Conservation (phyloP, 768 basidiomycete genomes). For the Trichaptum fuscoviolaceum region DNA sequence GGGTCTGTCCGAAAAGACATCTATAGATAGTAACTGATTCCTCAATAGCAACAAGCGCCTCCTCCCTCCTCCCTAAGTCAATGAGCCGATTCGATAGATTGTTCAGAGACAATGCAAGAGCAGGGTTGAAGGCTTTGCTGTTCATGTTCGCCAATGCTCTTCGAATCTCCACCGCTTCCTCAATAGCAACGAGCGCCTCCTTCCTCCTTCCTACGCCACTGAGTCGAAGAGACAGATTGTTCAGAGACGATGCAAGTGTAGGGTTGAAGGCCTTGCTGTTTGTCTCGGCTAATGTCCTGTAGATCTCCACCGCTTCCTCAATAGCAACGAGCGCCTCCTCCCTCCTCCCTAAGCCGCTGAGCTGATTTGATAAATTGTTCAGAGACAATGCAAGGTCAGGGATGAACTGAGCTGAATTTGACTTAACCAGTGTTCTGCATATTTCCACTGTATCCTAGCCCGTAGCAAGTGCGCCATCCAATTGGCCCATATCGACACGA, state of each 20-base stretch:
- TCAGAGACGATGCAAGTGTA: background rate
- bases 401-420: background rate
- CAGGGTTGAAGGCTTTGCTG: conserved; percentile 1
- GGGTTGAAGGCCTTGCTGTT: background rate
- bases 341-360: conserved; percentile 6
- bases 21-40: conserved; percentile 6
- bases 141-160: background rate
- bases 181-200: background rate
- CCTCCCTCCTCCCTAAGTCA: conserved; percentile 7
- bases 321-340: conserved; percentile 9
- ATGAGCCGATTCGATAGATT: conserved; percentile 9
- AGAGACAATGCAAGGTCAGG: conserved; percentile 8
- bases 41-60: conserved; percentile 7
- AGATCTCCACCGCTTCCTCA: conserved; percentile 8
- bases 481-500: conserved; percentile 4
- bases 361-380: conserved; percentile 6
- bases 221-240: background rate
- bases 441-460: conserved; percentile 1
- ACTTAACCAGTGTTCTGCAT: background rate
- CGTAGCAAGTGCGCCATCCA: conserved; percentile 10
- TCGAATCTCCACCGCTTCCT: background rate
- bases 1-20: background rate
- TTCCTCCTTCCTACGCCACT: background rate
- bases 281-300: background rate
- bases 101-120: conserved; percentile 7